Evolutionary conservation across 1,284 basidiomycete genomes (phyloP).

Genomic region (Microbotryomycetes sp.): DNA sequence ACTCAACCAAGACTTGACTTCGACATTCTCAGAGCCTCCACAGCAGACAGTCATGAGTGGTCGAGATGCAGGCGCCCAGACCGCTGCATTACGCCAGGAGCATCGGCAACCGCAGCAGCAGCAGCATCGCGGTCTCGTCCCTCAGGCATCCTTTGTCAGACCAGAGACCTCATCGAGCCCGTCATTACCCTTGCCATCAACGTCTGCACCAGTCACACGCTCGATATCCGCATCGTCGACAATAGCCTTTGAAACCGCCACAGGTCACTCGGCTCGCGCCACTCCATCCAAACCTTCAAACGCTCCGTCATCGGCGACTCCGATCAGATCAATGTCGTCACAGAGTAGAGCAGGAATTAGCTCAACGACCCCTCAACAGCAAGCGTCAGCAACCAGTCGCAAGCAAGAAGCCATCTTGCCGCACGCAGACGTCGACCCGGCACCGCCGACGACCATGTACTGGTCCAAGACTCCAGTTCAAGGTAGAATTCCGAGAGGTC

Average conservation of each 20-base stretch:
- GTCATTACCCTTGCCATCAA: neutral
- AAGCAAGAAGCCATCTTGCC: neutral
- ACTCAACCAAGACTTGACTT: constrained; percentile 1
- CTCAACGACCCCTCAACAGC: neutral
- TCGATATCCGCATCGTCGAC: neutral
- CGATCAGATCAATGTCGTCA: too few species aligned
- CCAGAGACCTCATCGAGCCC: neutral
- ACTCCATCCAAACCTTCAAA: too few species aligned
- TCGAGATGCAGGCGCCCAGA: too few species aligned
- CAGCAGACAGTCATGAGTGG: neutral
- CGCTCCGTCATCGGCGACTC: too few species aligned
- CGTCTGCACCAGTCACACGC: neutral
- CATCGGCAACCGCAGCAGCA: neutral
- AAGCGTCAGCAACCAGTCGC: neutral
- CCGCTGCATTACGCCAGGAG: neutral
- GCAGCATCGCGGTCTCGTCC: neutral
- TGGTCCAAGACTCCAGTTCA: constrained; percentile 29
- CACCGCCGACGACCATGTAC: constrained; percentile 18
- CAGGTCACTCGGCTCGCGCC: too few species aligned
- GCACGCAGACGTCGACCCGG: neutral
- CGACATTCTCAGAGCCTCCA: neutral
- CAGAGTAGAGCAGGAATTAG: too few species aligned
- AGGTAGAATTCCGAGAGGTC: constrained; percentile 22
- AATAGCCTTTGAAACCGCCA: neutral
- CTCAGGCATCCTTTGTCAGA: neutral